Evolutionary conservation across 2,329 filamentous ascomycete genomes (phyloP).

Genomic region (Penicillium sp.): DNA sequence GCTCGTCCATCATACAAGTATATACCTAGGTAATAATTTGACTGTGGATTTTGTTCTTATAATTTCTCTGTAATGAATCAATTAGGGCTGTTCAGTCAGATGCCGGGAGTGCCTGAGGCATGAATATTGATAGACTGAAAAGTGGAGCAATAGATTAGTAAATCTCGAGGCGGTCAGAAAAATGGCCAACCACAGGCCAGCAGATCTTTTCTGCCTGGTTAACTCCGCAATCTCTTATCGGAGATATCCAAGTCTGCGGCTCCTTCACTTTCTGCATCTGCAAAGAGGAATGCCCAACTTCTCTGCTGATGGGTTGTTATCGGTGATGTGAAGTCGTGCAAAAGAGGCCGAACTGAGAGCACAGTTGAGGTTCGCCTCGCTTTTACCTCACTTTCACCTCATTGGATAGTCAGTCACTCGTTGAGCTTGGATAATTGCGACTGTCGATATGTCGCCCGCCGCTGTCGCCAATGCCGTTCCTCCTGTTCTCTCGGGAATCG

Average conservation of each 20-base stretch:
- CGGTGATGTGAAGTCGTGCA: not conserved
- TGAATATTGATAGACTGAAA: not conserved
- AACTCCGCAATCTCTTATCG: not conserved
- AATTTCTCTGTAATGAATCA: too few species aligned
- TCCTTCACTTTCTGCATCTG: not conserved
- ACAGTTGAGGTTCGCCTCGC: too few species aligned
- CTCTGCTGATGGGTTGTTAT: not conserved
- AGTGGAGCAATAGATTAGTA: too few species aligned
- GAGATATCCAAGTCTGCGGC: not conserved
- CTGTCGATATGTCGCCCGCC: slow-evolving; percentile 1
- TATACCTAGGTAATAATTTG: not conserved
- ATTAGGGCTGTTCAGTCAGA: too few species aligned
- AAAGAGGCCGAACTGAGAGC: not conserved
- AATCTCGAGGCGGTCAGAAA: not conserved
- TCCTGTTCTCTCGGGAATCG: slow-evolving; percentile 7
- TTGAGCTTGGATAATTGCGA: not conserved
- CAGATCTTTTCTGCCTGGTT: not conserved
- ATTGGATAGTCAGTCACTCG: not conserved
- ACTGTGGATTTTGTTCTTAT: not conserved
- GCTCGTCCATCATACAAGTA: not conserved
- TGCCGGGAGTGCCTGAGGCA: not conserved
- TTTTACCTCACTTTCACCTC: not conserved
- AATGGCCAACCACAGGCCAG: not conserved
- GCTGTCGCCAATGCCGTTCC: slow-evolving; percentile 1
- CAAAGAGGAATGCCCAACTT: not conserved